These are phyloP conservation scores for Beverwykella pulmonaria DNA, from an alignment of 495 filamentous ascomycete species.

Conservation along the genomic window DNA sequence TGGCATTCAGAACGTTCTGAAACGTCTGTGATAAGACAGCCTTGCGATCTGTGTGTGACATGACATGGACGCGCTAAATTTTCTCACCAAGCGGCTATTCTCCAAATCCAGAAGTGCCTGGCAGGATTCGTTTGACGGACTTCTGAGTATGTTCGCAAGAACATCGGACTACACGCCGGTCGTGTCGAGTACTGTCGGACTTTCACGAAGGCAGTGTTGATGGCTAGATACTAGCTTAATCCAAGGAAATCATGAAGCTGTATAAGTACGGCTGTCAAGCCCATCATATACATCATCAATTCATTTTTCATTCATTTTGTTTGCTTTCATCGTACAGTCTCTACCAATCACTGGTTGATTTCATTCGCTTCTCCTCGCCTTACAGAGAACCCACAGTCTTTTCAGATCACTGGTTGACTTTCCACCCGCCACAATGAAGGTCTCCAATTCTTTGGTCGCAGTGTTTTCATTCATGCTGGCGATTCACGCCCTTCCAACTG, in stretches of 20 bases:
- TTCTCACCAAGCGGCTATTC: background rate
- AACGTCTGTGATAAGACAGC: background rate
- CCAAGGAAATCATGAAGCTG: background rate
- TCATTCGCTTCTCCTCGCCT: background rate
- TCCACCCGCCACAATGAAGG: background rate
- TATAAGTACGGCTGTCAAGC: background rate
- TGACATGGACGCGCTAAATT: background rate
- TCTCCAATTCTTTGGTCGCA: background rate
- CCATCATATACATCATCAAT: background rate
- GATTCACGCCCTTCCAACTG: background rate
- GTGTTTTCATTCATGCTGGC: background rate
- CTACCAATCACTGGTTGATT: conserved; percentile 1
- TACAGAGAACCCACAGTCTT: background rate
- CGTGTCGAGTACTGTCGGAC: background rate
- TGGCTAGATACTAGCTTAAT: background rate
- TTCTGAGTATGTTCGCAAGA: background rate
- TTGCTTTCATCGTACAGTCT: background rate
- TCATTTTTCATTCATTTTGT: background rate
- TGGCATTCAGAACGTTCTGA: background rate
- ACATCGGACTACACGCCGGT: background rate
- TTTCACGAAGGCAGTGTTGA: background rate
- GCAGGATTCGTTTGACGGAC: background rate
- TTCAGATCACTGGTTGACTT: conserved; percentile 1
- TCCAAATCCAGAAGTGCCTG: background rate
- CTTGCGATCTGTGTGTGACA: background rate